Base-by-base conservation (phyloP, 108 stramenopile genomes). In the Chaetoceros tenuissimus region DNA sequence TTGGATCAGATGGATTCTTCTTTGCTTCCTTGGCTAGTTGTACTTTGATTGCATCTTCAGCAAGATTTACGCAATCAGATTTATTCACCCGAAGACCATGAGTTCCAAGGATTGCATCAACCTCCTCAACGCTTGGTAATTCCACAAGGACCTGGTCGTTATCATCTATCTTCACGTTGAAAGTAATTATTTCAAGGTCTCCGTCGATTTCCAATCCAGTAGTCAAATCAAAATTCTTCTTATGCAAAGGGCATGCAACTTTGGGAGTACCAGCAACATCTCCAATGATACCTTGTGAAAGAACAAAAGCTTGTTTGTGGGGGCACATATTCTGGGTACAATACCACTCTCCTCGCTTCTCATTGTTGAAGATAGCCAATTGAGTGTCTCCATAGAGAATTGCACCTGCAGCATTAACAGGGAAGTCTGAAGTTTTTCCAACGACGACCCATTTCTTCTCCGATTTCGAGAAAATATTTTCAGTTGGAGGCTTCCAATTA, bases 211-310 rank as follows among this genome's bases (percentile, higher is more conserved):
- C 60, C 22, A 72, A 70, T 19, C 82, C 86, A 59, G 79, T 86
- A n/a, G 46, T 55, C 44, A 95, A 77, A 43, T 51, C 64, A 64
- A 93, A 95, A 50, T 75, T 72, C 59, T 95, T 95, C 86, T 95
- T 95, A 81, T 95, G 94, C 40, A 95, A 59, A 1, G 94, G 94
- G 60, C 94, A 95, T 48, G 94, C 94, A 29, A 94, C 94, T 79
- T 95, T 94, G 28, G 91, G 71, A 24, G 62, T 61, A 20, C 82
- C 87, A 20, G 64, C 78, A 50, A 45, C 64, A 63, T 84, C 89
- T 18, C 92, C 92, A 24, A 90, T 80, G 46, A 95, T 84, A 46
- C 94, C 94, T 60, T 91, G 89, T 17, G 94, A 92, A 24, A 95
- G 69, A 3, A 95, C 94, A 63, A 95, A 91, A 0, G 94, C 92